Percentiles rank a stretch among this genome's conserved stretches.
These are phyloP conservation scores for Zymoseptoria pseudotritici DNA, from an alignment of 2,329 filamentous ascomycete species.

Conservation along the genomic window DNA sequence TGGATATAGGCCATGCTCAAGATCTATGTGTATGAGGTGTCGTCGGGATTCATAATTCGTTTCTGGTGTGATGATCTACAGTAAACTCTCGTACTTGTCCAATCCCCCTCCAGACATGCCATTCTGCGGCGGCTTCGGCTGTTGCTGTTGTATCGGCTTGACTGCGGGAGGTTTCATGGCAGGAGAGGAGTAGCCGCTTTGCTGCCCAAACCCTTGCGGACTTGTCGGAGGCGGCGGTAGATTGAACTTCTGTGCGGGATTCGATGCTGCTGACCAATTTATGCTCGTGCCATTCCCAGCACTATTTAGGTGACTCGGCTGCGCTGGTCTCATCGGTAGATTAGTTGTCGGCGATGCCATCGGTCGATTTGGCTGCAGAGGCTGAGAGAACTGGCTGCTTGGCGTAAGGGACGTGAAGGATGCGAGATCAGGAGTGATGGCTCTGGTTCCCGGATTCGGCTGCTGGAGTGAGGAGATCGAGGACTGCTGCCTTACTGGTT, in stretches of 20 bases:
- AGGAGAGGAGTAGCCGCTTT: conserved; percentile 31
- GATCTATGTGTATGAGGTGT: not conserved
- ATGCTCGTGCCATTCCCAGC: conserved; percentile 34
- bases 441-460: conserved; percentile 14
- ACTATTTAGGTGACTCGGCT: conserved; percentile 15
- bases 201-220: conserved; percentile 28
- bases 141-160: conserved; percentile 17
- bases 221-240: conserved; percentile 27
- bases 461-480: conserved; percentile 12
- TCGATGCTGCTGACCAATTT: conserved; percentile 44
- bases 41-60: not conserved
- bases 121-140: conserved; percentile 15
- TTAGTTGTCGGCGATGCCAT: conserved; percentile 18
- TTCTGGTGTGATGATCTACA: not conserved
- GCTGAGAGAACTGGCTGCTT: conserved; percentile 33
- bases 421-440: conserved; percentile 32
- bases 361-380: conserved; percentile 31
- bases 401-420: conserved; percentile 31
- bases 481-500: conserved; percentile 4
- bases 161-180: conserved; percentile 33
- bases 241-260: conserved; percentile 13
- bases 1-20: not conserved
- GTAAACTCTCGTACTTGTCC: conserved; percentile 4
- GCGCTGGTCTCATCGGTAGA: conserved; percentile 25
- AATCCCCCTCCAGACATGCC: not conserved